Conservation (phyloP, 768 basidiomycete genomes). For the Aureoboletus auriporus region DNA sequence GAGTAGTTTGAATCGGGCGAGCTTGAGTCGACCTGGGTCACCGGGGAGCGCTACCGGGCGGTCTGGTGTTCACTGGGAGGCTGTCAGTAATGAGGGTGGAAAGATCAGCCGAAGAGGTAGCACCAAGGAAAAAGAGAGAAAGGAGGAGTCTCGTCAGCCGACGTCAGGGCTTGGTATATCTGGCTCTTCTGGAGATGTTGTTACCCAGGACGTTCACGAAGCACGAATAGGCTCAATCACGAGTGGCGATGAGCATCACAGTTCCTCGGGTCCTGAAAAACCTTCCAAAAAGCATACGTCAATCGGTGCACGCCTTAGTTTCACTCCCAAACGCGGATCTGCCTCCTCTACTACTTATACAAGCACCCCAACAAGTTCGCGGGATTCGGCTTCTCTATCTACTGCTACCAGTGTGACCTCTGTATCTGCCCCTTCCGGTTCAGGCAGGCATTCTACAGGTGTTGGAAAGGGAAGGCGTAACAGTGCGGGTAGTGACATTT, state of each 20-base stretch:
- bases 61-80: conserved; percentile 69
- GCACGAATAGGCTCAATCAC: conserved; percentile 37
- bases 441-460: conserved; percentile 66
- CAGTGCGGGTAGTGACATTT: conserved; percentile 84
- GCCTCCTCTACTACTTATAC: conserved; percentile 86
- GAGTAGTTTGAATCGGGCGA: conserved; percentile 63
- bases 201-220: conserved; percentile 39
- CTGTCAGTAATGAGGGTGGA: conserved; percentile 41
- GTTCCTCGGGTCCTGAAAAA: conserved; percentile 51
- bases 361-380: conserved; percentile 76
- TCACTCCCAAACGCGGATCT: conserved; percentile 84
- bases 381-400: conserved; percentile 84
- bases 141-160: conserved; percentile 28
- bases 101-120: conserved; percentile 35
- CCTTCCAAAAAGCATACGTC: conserved; percentile 62
- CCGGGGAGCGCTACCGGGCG: conserved; percentile 56
- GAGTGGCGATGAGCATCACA: conserved; percentile 57
- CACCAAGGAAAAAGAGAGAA: conserved; percentile 45
- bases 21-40: conserved; percentile 69
- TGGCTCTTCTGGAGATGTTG: conserved; percentile 30
- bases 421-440: conserved; percentile 53
- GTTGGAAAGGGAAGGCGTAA: conserved; percentile 63
- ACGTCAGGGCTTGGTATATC: conserved; percentile 33
- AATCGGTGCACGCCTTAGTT: conserved; percentile 60
- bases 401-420: conserved; percentile 76